These are phyloP conservation scores for Myotisia sp. DNA, from an alignment of 2,329 filamentous ascomycete genomes.

Conservation along the genomic window DNA sequence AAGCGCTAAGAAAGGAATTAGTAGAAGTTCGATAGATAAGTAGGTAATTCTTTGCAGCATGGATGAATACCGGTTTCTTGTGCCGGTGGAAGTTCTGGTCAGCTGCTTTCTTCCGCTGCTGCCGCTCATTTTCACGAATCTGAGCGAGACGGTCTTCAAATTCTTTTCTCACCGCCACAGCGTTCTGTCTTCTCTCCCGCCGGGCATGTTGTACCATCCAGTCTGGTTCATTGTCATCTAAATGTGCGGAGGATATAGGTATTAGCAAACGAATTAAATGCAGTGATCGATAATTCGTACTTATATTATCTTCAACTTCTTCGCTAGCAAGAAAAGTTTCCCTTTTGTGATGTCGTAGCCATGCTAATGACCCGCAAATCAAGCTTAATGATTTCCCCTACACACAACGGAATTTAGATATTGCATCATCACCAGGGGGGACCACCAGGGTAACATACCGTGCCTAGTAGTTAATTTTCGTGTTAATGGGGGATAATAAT, in stretches of 20 bases:
- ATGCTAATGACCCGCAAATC: conserved; percentile 77
- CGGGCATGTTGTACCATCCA: conserved; percentile 74
- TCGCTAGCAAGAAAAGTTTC: conserved; percentile 41
- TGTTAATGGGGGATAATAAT: too few species aligned
- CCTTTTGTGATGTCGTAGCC: conserved; percentile 73
- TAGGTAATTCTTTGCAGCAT: background rate
- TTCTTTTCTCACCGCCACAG: conserved; percentile 53
- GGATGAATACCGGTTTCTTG: conserved; percentile 33
- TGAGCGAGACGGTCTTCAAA: conserved; percentile 57
- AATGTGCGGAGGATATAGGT: too few species aligned
- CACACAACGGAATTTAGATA: conserved; percentile 1
- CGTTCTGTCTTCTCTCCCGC: conserved; percentile 51
- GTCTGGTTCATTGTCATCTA: conserved; percentile 53
- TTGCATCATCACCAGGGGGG: too few species aligned
- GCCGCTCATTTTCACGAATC: conserved; percentile 48
- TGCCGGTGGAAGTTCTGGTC: conserved; percentile 33
- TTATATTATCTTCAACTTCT: conserved; percentile 17
- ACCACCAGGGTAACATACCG: too few species aligned
- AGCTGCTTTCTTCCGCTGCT: conserved; percentile 40
- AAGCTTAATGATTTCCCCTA: conserved; percentile 82
- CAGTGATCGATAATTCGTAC: background rate
- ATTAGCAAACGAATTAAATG: too few species aligned
- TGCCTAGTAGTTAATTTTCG: too few species aligned
- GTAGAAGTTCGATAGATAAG: background rate
- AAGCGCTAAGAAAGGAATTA: conserved; percentile 3